Base-by-base conservation (phyloP, 140 eudicot species). In the Stevia rebaudiana region DNA sequence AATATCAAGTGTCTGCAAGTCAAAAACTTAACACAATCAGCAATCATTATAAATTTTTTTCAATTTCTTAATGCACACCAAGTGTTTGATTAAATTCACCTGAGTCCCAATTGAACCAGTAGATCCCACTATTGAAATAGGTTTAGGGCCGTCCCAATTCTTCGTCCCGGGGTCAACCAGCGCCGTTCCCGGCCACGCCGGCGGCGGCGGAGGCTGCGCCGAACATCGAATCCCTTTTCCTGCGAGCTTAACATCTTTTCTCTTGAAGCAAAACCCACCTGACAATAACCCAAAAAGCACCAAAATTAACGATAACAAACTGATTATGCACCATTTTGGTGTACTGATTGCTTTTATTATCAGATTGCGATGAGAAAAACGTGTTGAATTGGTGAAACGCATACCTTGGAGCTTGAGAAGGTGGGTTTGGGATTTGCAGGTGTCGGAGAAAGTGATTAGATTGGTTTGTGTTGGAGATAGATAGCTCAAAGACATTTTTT, bases 161-260 rank as follows among this genome's bases (percentile, higher is more conserved):
- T 76, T 85, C 5, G 71, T 77, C 41, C 80, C 95, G 3, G 90
- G 86, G 66, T 80, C 83, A 8, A 58, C 80, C 10, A 75, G 73
- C 33, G 99, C 99, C 18, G 84, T 78, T 13, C 99, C 99, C 4
- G 99, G 97, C 99, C 99, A 94, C 1, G 99, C 99, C 43, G 99
- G 80, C 40, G 98, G 98, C 16, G 95, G 95, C 4, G 78, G 71
- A 73, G 39, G 40, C 76, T 78, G 81, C 56, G 81, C 76, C 3
- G 63, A 78, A 90, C 92, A 19, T 72, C 78, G 51, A 77, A 78
- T 73, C 78, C 88, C 75, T 55, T 79, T 86, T 31, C 81, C 76
- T 55, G 39, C 70, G 4, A 28, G 4, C 33, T 28, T 28, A 72
- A 40, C 63, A 30, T 79, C 95, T 61, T 81, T 85, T 67, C 82